These are phyloP conservation scores for Botrytis sinoallii DNA, from an alignment of 2,329 filamentous ascomycete species.

Conservation along the genomic window DNA sequence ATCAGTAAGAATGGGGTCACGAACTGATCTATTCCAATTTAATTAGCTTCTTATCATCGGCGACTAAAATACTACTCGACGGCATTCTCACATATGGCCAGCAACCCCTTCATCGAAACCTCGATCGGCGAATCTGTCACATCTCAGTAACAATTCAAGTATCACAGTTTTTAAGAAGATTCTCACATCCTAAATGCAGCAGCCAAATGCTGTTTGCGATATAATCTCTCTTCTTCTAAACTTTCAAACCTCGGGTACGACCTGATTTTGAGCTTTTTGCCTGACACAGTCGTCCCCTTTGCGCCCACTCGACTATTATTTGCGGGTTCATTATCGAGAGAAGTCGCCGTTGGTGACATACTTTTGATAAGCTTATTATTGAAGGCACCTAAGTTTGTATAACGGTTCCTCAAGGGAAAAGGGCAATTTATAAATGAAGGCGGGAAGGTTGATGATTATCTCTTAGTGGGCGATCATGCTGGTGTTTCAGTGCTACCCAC, in stretches of 20 bases:
- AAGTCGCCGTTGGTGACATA: conserved; percentile 42
- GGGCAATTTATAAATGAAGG: background rate
- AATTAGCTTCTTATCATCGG: background rate
- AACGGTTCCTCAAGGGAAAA: background rate
- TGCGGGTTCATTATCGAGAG: conserved; percentile 36
- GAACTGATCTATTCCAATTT: conserved; percentile 40
- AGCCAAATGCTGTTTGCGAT: conserved; percentile 34
- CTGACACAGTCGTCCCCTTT: conserved; percentile 46
- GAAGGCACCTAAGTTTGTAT: background rate
- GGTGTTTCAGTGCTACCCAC: background rate
- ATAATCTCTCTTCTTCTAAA: conserved; percentile 30
- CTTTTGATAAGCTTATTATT: background rate
- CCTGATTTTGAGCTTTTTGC: conserved; percentile 45
- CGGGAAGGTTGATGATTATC: background rate
- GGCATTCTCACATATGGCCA: conserved; percentile 49
- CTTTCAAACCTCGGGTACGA: conserved; percentile 40
- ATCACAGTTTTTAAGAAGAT: background rate
- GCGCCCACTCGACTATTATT: conserved; percentile 43
- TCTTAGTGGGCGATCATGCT: background rate
- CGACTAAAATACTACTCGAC: conserved; percentile 6
- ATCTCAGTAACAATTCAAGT: background rate
- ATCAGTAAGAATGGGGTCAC: conserved; percentile 41
- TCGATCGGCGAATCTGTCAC: conserved; percentile 25
- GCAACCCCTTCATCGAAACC: conserved; percentile 56
- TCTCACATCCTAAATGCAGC: conserved; percentile 29